A percentile compares a stretch with the other conserved stretches of the same genome.
These are phyloP conservation scores for Microbotryum silenes-acaulis DNA, from an alignment of 1,284 basidiomycete genomes.

Conservation along the genomic window DNA sequence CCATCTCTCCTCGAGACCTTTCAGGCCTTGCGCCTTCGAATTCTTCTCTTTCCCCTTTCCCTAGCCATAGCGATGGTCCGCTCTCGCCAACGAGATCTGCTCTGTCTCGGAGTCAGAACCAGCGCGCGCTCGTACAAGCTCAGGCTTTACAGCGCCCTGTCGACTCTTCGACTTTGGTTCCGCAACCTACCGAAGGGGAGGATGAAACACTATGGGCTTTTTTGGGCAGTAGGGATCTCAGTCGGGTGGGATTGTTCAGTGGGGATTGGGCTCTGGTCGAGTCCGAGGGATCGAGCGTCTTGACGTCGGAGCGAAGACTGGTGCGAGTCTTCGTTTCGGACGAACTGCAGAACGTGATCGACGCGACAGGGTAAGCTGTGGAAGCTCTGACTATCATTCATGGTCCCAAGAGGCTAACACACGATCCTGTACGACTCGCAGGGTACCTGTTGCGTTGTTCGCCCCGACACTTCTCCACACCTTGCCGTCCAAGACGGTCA, in stretches of 20 bases:
- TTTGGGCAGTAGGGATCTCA: slow-evolving; percentile 57
- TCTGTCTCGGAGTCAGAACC: neutral
- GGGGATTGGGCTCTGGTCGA: slow-evolving; percentile 71
- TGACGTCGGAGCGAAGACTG: slow-evolving; percentile 32
- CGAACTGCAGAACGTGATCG: slow-evolving; percentile 12
- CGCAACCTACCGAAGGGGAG: slow-evolving; percentile 14
- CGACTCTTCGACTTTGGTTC: slow-evolving; percentile 5
- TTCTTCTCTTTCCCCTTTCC: too few species aligned
- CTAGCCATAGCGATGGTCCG: neutral
- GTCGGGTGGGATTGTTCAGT: slow-evolving; percentile 64
- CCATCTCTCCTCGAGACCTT: slow-evolving; percentile 26
- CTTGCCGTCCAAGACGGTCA: slow-evolving; percentile 1
- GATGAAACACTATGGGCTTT: slow-evolving; percentile 43
- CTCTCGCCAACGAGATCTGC: slow-evolving; percentile 2
- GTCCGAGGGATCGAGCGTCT: slow-evolving; percentile 7
- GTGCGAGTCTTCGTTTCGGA: slow-evolving; percentile 29
- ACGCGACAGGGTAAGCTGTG: too few species aligned
- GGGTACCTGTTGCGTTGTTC: neutral
- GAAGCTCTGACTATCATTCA: too few species aligned
- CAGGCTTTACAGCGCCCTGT: slow-evolving; percentile 12
- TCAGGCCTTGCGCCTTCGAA: neutral
- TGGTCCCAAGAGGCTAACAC: too few species aligned
- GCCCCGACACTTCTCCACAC: slow-evolving; percentile 8
- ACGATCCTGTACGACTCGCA: neutral
- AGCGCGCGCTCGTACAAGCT: slow-evolving; percentile 23